Evolutionary conservation across 2,329 filamentous ascomycete genomes (phyloP).

Genomic region (Colletotrichum cereale): DNA sequence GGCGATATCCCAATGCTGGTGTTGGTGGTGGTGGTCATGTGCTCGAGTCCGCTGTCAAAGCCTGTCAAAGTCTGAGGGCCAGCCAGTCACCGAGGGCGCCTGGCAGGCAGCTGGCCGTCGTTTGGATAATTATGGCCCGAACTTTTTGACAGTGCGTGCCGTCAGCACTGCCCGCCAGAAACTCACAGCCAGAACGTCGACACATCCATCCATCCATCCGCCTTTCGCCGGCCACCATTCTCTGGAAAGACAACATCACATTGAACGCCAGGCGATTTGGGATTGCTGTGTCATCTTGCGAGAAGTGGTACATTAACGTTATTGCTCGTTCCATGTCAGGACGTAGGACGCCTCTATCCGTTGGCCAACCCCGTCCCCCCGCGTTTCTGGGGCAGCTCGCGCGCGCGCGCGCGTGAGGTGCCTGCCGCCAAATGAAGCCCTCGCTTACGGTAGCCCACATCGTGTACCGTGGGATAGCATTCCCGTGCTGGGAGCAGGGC

Average conservation of each 20-base stretch:
- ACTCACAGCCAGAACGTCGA: not conserved
- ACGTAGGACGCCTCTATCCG: slow-evolving; percentile 9
- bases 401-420: not conserved
- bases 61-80: not conserved
- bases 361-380: no score
- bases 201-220: not conserved
- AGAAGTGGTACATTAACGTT: slow-evolving; percentile 17
- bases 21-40: not conserved
- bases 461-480: not conserved
- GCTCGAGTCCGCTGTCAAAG: not conserved
- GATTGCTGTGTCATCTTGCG: not conserved
- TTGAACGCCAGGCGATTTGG: not conserved
- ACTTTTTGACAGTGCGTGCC: not conserved
- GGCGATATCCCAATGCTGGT: not conserved
- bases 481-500: not conserved
- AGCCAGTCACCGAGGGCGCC: not conserved
- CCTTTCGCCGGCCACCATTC: not conserved
- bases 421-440: slow-evolving; percentile 14
- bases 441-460: slow-evolving; percentile 6
- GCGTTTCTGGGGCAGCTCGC: not conserved
- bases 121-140: not conserved
- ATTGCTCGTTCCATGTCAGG: not conserved
- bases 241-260: not conserved
- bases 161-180: not conserved
- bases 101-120: not conserved